phyloP scores from a whole-genome alignment of 495 filamentous ascomycete genomes.

The Emericellopsis terricola region DNA sequence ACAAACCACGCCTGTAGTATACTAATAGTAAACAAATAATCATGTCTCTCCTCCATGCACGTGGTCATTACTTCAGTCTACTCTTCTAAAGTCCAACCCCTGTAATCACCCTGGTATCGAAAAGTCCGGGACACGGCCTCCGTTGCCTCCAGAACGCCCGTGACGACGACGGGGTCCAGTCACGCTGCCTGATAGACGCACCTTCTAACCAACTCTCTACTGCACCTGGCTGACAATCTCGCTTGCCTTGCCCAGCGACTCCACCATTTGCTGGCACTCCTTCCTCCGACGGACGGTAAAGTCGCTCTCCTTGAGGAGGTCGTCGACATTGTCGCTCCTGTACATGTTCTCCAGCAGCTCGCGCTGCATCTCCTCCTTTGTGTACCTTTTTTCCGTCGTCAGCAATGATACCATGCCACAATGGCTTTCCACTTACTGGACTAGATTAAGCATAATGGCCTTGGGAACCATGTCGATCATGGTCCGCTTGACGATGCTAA shows the following conservation, averaged over 20 bases:
- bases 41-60: neutral
- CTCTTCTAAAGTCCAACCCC: no score
- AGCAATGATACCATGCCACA: slow-evolving; percentile 6
- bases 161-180: no score
- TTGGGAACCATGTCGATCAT: slow-evolving; percentile 99
- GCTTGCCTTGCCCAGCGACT: slow-evolving; percentile 67
- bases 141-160: no score
- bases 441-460: slow-evolving; percentile 94
- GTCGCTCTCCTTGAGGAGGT: slow-evolving; percentile 92
- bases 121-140: no score
- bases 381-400: slow-evolving; percentile 48
- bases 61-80: neutral
- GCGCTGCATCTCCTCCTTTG: slow-evolving; percentile 96
- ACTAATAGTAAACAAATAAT: neutral
- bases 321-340: slow-evolving; percentile 71
- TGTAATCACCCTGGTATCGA: no score
- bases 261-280: slow-evolving; percentile 98
- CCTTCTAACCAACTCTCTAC: slow-evolving; percentile 22
- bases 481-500: slow-evolving; percentile 89
- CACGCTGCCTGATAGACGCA: neutral
- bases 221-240: slow-evolving; percentile 98
- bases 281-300: slow-evolving; percentile 90
- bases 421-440: slow-evolving; percentile 46
- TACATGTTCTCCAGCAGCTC: slow-evolving; percentile 99
- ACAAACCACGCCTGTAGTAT: slow-evolving; percentile 30